phyloP scores from a whole-genome alignment of 768 basidiomycete genomes.

The Calvatia gigantea region DNA sequence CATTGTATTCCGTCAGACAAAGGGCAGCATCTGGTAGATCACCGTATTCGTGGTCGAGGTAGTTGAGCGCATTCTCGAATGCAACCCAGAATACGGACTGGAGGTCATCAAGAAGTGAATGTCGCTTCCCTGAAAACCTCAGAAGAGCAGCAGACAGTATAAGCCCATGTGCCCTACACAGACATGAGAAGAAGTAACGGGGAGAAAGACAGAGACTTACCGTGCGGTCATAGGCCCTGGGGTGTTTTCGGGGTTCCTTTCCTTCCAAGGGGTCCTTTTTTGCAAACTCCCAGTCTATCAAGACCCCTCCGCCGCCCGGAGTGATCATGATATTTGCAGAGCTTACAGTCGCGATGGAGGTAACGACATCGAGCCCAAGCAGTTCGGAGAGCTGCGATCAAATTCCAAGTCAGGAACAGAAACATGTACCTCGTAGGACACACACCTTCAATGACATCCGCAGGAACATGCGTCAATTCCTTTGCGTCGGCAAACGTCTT shows the following conservation, averaged over 20 bases:
- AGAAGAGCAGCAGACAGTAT: constrained; percentile 25
- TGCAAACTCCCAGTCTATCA: constrained; percentile 25
- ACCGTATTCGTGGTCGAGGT: no score
- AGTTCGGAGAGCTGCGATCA: constrained; percentile 19
- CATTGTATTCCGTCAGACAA: no score
- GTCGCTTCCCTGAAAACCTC: constrained; percentile 13
- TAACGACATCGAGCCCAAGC: constrained; percentile 15
- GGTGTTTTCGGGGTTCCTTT: background rate
- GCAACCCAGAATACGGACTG: constrained; percentile 25
- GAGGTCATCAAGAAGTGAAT: constrained; percentile 25
- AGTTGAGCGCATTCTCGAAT: no score
- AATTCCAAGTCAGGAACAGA: background rate
- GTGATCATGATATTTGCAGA: constrained; percentile 22
- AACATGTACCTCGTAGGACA: background rate
- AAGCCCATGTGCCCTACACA: constrained; percentile 30
- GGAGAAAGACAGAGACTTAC: constrained; percentile 13
- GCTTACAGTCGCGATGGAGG: constrained; percentile 27
- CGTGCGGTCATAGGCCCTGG: constrained; percentile 9
- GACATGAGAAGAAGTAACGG: background rate
- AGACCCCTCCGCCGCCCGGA: constrained; percentile 12
- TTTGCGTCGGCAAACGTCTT: constrained; percentile 14
- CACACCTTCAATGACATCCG: constrained; percentile 22
- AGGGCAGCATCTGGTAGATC: no score
- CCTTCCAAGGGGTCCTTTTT: background rate
- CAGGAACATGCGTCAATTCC: constrained; percentile 17